Conservation (phyloP, 176 grass and related monocot species). For the Stipa capillata region DNA sequence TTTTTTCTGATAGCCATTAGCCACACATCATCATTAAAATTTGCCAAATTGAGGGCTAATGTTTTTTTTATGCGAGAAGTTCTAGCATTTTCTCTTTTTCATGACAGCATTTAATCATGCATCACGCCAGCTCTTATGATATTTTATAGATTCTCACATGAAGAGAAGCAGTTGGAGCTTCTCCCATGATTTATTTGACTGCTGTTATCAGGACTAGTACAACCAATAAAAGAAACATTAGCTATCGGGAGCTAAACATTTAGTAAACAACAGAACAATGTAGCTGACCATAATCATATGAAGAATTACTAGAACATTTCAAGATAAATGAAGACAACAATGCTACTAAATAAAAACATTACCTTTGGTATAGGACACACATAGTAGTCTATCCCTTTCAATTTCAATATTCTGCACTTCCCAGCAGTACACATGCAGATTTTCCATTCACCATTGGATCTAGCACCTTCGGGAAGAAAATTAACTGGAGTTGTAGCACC, state of each 20-base stretch:
- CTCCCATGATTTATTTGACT: background rate
- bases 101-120: background rate
- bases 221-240: background rate
- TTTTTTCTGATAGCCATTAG: background rate
- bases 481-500: constrained; percentile 1
- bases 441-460: background rate
- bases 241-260: constrained; percentile 12
- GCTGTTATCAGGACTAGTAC: background rate
- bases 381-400: constrained; percentile 30
- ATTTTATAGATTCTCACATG: background rate
- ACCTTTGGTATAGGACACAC: constrained; percentile 54
- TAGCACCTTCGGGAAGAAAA: constrained; percentile 4
- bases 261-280: background rate
- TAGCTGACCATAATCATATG: background rate
- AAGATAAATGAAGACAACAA: background rate
- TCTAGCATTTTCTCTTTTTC: background rate
- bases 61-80: background rate
- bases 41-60: background rate
- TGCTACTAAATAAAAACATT: constrained; percentile 5
- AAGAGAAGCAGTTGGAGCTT: background rate
- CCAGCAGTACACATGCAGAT: constrained; percentile 61
- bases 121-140: background rate
- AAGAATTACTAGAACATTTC: background rate
- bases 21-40: background rate
- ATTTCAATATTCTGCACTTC: constrained; percentile 9